phyloP scores from a whole-genome alignment of 345 rosid genomes.

The Brassica rapa region DNA sequence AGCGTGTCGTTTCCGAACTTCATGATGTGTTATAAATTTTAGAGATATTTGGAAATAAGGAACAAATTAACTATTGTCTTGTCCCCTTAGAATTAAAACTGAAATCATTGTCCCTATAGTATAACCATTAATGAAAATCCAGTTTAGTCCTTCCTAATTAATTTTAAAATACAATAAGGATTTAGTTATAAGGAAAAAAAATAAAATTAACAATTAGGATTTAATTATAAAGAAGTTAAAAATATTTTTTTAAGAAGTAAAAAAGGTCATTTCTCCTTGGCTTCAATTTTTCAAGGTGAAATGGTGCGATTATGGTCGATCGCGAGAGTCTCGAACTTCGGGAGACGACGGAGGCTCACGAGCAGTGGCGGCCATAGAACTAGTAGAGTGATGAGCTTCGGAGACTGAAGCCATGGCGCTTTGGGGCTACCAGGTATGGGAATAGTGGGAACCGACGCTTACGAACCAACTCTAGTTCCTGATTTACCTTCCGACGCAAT shows the following conservation, averaged over 20 bases:
- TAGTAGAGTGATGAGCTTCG: slow-evolving; percentile 71
- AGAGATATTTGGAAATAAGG: neutral
- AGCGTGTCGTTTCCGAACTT: neutral
- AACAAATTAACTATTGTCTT: neutral
- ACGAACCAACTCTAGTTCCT: slow-evolving; percentile 61
- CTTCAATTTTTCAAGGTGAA: neutral
- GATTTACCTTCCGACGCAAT: slow-evolving; percentile 63
- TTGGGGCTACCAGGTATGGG: slow-evolving; percentile 63
- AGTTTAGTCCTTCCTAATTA: no score
- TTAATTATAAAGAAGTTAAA: no score
- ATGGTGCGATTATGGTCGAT: neutral
- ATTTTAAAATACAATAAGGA: no score
- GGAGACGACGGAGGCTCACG: neutral
- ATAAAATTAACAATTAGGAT: no score
- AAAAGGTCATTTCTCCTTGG: neutral
- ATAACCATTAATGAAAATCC: no score
- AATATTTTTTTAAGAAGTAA: no score
- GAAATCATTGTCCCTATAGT: neutral
- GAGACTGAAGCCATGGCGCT: slow-evolving; percentile 84
- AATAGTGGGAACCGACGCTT: slow-evolving; percentile 56
- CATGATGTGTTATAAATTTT: neutral
- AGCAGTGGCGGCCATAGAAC: neutral
- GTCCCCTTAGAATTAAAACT: neutral
- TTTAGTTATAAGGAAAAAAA: no score
- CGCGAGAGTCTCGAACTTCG: neutral